These are phyloP conservation scores for Polyporus arcularius DNA, from an alignment of 768 basidiomycete species.

Conservation along the genomic window DNA sequence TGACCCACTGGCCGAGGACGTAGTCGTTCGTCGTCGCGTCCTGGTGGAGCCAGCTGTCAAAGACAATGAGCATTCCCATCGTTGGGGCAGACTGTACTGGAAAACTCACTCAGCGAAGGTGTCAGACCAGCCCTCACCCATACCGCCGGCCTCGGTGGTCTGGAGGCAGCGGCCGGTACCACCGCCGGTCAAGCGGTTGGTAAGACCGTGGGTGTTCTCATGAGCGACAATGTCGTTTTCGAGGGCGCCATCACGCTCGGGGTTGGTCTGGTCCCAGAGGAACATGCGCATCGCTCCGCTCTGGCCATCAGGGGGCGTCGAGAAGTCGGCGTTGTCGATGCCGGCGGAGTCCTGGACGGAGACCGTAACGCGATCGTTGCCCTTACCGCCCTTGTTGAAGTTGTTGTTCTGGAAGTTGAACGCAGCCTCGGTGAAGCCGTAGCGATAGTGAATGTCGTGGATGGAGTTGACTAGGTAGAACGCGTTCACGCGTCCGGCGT, in stretches of 20 bases:
- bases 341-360: conserved; percentile 52
- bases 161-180: conserved; percentile 60
- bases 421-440: conserved; percentile 59
- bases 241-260: conserved; percentile 63
- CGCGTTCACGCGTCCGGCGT: conserved; percentile 54
- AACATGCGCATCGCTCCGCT: conserved; percentile 42
- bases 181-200: conserved; percentile 50
- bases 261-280: conserved; percentile 35
- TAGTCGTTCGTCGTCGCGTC: conserved; percentile 37
- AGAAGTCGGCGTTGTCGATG: conserved; percentile 41
- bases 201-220: conserved; percentile 41
- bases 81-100: not conserved
- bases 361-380: conserved; percentile 49
- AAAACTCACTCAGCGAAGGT: conserved; percentile 27
- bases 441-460: conserved; percentile 53
- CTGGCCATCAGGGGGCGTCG: conserved; percentile 31
- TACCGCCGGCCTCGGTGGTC: conserved; percentile 61
- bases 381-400: conserved; percentile 51
- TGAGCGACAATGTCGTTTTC: conserved; percentile 60
- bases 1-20: conserved; percentile 54
- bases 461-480: conserved; percentile 65
- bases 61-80: not conserved
- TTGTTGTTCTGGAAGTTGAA: conserved; percentile 67
- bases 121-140: conserved; percentile 75
- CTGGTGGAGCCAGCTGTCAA: conserved; percentile 38